Conservation (phyloP, 192 early-diverging fungal genomes). For the Coemansia sp. region DNA sequence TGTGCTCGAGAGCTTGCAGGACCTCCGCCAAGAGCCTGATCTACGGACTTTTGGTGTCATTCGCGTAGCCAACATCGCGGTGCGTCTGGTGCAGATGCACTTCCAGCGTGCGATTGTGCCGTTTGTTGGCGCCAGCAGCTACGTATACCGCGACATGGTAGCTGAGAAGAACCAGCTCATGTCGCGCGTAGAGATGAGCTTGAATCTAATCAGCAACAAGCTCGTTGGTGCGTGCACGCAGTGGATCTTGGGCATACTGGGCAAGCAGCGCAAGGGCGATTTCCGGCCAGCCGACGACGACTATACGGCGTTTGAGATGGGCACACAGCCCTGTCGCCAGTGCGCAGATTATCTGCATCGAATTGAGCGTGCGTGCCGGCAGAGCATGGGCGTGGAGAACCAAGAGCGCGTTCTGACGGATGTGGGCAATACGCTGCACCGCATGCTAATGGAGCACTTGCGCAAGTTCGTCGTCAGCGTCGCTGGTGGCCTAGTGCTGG, state of each 20-base stretch:
- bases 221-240: conserved; percentile 63
- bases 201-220: conserved; percentile 72
- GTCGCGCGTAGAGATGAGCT: conserved; percentile 73
- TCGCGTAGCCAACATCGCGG: conserved; percentile 32
- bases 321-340: conserved; percentile 80
- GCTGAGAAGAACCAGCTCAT: conserved; percentile 88
- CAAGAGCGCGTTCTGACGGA: conserved; percentile 75
- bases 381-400: conserved; percentile 75
- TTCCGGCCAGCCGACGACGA: conserved; percentile 90
- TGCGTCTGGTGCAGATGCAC: conserved; percentile 43
- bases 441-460: conserved; percentile 89
- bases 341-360: conserved; percentile 75
- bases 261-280: conserved; percentile 85
- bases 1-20: conserved; percentile 42
- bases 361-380: conserved; percentile 61
- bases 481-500: conserved; percentile 83
- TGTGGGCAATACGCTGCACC: conserved; percentile 78
- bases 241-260: conserved; percentile 70
- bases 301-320: conserved; percentile 66
- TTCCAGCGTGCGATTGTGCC: conserved; percentile 51
- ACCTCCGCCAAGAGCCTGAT: conserved; percentile 47
- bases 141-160: conserved; percentile 82
- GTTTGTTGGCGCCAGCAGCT: conserved; percentile 45
- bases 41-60: conserved; percentile 30
- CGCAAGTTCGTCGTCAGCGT: conserved; percentile 86